These are phyloP conservation scores for Chloranthus sessilifolius DNA, from an alignment of 164 flowering plant genomes.

Conservation along the genomic window DNA sequence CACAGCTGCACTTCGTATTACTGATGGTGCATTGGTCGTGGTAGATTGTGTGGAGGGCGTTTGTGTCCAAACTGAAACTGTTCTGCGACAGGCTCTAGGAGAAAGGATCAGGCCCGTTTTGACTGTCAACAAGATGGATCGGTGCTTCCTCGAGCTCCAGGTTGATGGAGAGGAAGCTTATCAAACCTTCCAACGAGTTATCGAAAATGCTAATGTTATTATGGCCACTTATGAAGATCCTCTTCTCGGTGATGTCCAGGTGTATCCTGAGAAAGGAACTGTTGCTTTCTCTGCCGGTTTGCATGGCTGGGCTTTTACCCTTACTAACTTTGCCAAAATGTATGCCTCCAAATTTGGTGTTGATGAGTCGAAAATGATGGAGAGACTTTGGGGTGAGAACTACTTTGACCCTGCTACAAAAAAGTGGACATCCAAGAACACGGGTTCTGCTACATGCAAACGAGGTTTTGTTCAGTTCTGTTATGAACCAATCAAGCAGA, in stretches of 20 bases:
- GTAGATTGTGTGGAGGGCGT: constrained; percentile 31
- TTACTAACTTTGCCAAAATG: constrained; percentile 25
- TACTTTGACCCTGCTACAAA: constrained; percentile 32
- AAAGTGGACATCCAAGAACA: constrained; percentile 29
- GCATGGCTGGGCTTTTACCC: constrained; percentile 28
- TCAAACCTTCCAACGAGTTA: constrained; percentile 23
- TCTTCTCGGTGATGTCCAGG: constrained; percentile 22
- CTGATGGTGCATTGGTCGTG: constrained; percentile 29
- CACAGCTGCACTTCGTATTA: constrained; percentile 24
- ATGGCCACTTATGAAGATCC: constrained; percentile 26
- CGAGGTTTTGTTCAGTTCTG: constrained; percentile 33
- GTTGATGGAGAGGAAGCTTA: constrained; percentile 30
- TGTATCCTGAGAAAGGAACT: constrained; percentile 25
- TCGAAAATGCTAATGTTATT: constrained; percentile 26
- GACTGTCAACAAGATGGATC: constrained; percentile 28
- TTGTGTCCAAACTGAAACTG: constrained; percentile 28
- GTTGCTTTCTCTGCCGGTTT: constrained; percentile 27
- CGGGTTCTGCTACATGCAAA: constrained; percentile 30
- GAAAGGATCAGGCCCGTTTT: constrained; percentile 27
- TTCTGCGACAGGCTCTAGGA: constrained; percentile 25
- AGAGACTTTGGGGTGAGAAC: constrained; percentile 35
- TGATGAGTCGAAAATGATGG: constrained; percentile 27
- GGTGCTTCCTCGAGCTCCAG: constrained; percentile 27
- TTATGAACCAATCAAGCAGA: constrained; percentile 33
- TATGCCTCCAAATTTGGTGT: constrained; percentile 27